phyloP scores from a whole-genome alignment of 2,329 filamentous ascomycete genomes.

The Alternaria novae-zelandiae region DNA sequence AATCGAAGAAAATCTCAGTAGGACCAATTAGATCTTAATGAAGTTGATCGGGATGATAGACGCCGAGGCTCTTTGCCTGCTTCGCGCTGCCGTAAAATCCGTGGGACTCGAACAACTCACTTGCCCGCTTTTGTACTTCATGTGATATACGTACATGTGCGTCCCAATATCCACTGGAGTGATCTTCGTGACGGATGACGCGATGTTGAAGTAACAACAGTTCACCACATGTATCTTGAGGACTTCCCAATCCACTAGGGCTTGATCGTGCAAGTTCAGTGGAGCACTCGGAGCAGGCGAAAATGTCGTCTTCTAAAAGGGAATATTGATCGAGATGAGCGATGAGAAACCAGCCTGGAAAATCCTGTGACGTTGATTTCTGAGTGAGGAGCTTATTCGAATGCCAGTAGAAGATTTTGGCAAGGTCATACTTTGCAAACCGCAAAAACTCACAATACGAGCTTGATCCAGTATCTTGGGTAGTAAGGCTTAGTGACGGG shows the following conservation, averaged over 20 bases:
- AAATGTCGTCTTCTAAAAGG: not conserved
- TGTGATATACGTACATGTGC: not conserved
- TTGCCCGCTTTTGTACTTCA: not conserved
- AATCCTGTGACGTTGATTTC: too few species aligned
- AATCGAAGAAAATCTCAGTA: too few species aligned
- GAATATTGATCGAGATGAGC: not conserved
- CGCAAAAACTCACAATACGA: not conserved
- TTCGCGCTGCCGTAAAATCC: not conserved
- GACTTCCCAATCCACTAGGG: not conserved
- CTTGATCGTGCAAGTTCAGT: not conserved
- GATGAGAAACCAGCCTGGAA: not conserved
- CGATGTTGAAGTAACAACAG: not conserved
- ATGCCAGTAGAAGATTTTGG: too few species aligned
- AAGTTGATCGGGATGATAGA: not conserved
- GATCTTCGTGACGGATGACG: not conserved
- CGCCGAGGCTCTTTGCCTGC: not conserved
- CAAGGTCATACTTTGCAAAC: not conserved
- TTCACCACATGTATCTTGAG: not conserved
- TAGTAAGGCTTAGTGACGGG: fast-evolving
- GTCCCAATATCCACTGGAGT: too few species aligned
- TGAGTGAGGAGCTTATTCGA: not conserved
- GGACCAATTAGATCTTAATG: fast-evolving
- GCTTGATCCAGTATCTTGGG: not conserved
- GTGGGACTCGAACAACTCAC: not conserved
- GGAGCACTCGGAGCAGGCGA: not conserved